phyloP scores from a whole-genome alignment of 352 stramenopile species.

The Pythium dissotocum region DNA sequence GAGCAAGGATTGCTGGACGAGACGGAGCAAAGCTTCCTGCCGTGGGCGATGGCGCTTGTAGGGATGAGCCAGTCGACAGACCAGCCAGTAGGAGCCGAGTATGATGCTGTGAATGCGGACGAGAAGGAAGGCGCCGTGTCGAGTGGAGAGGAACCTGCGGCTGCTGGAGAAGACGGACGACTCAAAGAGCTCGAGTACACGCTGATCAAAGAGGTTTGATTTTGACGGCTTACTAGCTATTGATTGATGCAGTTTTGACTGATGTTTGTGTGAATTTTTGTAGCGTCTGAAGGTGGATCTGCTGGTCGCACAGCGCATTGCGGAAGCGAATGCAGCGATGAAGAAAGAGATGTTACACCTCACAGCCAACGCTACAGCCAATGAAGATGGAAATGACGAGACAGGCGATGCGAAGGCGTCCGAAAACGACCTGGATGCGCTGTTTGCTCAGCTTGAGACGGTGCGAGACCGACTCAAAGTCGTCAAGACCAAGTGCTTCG shows the following conservation, averaged over 20 bases:
- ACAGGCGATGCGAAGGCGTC: slow-evolving; percentile 18
- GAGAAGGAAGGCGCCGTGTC: not conserved
- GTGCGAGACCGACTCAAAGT: slow-evolving; percentile 57
- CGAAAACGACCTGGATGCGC: slow-evolving; percentile 47
- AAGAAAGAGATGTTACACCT: slow-evolving; percentile 75
- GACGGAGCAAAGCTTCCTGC: slow-evolving; percentile 49
- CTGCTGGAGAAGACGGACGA: slow-evolving; percentile 8
- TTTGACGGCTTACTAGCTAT: too few species aligned
- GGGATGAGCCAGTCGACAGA: slow-evolving; percentile 39
- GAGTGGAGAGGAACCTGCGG: not conserved
- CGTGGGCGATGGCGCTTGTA: slow-evolving; percentile 67
- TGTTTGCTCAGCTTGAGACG: slow-evolving; percentile 50
- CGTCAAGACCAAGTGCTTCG: slow-evolving; percentile 70
- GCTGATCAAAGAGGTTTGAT: slow-evolving; percentile 58
- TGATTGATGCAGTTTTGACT: too few species aligned
- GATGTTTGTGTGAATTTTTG: not conserved
- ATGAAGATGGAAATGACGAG: slow-evolving; percentile 27
- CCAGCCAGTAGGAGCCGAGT: not conserved
- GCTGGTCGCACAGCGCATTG: slow-evolving; percentile 67
- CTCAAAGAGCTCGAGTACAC: slow-evolving; percentile 57
- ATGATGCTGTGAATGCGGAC: not conserved
- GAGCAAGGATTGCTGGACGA: slow-evolving; percentile 49
- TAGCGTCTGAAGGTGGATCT: slow-evolving; percentile 79
- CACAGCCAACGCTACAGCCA: slow-evolving; percentile 17
- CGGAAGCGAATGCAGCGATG: slow-evolving; percentile 54